phyloP scores from a whole-genome alignment of 495 filamentous ascomycete genomes.

The Hyaloscypha finlandica region DNA sequence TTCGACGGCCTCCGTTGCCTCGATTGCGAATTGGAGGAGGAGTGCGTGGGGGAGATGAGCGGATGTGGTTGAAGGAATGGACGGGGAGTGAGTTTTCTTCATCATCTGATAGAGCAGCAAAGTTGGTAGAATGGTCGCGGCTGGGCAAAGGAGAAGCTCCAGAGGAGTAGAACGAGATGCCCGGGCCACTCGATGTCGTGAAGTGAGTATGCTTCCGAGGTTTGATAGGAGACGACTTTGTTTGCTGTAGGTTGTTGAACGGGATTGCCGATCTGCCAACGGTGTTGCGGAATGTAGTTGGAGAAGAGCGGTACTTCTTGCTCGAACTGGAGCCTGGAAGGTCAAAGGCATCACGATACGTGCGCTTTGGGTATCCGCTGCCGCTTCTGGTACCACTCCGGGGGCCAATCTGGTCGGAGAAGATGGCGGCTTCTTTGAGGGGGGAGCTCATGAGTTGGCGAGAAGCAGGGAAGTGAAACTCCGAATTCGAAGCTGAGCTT shows the following conservation, averaged over 20 bases:
- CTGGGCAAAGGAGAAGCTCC: slow-evolving; percentile 65
- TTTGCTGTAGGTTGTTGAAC: slow-evolving; percentile 76
- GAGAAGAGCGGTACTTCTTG: slow-evolving; percentile 73
- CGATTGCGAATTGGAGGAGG: slow-evolving; percentile 72
- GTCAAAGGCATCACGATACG: slow-evolving; percentile 46
- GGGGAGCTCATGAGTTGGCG: slow-evolving; percentile 60
- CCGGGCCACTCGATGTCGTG: slow-evolving; percentile 59
- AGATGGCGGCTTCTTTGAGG: slow-evolving; percentile 62
- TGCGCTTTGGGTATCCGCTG: slow-evolving; percentile 57
- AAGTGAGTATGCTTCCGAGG: slow-evolving; percentile 64
- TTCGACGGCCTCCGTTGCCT: slow-evolving; percentile 17
- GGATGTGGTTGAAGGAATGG: slow-evolving; percentile 69
- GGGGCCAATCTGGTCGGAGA: slow-evolving; percentile 62
- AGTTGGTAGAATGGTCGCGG: slow-evolving; percentile 52
- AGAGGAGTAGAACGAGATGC: slow-evolving; percentile 71
- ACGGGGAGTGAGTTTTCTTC: slow-evolving; percentile 76
- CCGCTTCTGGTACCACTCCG: slow-evolving; percentile 48
- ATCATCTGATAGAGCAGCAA: slow-evolving; percentile 69
- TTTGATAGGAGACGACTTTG: slow-evolving; percentile 81
- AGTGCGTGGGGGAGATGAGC: slow-evolving; percentile 79
- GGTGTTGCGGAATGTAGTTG: slow-evolving; percentile 57
- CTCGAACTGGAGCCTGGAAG: slow-evolving; percentile 46
- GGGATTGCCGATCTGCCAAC: slow-evolving; percentile 48
- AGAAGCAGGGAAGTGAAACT: slow-evolving; percentile 50
- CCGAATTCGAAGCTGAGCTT: slow-evolving; percentile 50